A percentile compares a stretch with the other conserved stretches of the same genome.
These are phyloP conservation scores for Tricholomella constricta DNA, from an alignment of 768 basidiomycete species.

Conservation along the genomic window DNA sequence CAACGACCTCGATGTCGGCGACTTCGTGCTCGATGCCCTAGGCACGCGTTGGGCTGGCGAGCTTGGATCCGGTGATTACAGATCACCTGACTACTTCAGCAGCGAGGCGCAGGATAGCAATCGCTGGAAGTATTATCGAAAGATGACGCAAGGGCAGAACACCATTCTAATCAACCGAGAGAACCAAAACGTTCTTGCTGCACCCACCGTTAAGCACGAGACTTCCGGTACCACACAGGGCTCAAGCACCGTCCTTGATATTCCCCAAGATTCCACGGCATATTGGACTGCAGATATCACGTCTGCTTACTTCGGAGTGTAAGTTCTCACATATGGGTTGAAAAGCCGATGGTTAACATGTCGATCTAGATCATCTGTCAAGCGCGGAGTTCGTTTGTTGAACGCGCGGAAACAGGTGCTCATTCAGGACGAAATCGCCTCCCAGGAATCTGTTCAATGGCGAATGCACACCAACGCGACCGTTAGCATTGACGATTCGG, in stretches of 20 bases:
- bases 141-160: constrained; percentile 97
- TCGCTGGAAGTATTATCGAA: constrained; percentile 94
- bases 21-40: constrained; percentile 93
- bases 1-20: constrained; percentile 92
- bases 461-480: constrained; percentile 97
- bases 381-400: constrained; percentile 82
- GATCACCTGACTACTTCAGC: constrained; percentile 72
- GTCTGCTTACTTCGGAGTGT: constrained; percentile 76
- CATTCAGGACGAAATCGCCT: constrained; percentile 87
- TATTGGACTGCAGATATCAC: constrained; percentile 81
- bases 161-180: constrained; percentile 72
- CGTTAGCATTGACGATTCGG: constrained; percentile 42
- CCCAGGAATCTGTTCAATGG: constrained; percentile 70
- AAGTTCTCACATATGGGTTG: constrained; percentile 30
- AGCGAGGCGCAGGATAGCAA: constrained; percentile 65
- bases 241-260: constrained; percentile 75
- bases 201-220: constrained; percentile 58
- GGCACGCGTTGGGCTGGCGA: constrained; percentile 96
- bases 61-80: constrained; percentile 86
- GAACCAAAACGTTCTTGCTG: constrained; percentile 80
- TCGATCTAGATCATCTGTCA: constrained; percentile 58
- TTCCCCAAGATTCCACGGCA: constrained; percentile 70
- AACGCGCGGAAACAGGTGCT: constrained; percentile 88
- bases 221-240: constrained; percentile 68
- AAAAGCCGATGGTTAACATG: constrained; percentile 15